Evolutionary conservation across 331 rosid species (phyloP), one percentile per base, ranked within the genome.

Genomic region (Malus hybrid): DNA sequence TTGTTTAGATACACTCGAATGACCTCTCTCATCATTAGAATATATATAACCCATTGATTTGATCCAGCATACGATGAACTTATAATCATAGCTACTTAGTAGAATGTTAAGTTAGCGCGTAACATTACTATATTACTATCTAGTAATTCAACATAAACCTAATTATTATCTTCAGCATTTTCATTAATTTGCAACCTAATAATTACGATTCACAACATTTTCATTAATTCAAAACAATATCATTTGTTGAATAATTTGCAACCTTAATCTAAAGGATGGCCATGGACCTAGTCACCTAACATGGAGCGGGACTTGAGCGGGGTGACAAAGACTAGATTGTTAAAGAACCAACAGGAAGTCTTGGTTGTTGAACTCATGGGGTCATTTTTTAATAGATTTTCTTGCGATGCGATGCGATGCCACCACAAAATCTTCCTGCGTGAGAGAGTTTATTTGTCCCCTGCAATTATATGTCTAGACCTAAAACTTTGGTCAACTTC

Each of bases 301-400:
- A 61, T 5, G 34, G 36, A 28, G 19, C n/a, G 7, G 15, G 36
- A 62, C 39, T 7, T 62, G 36, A 67, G 57, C 13, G 66, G 33
- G 39, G 39, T 27, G 66, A 62, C 19, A 28, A 27, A 27, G 67
- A 62, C n/a, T 12, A 11, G 34, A 32, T 61, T 1, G 32, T 60
- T 60, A 59, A 2, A 60, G 32, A 60, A 2, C 65, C 18, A 62
- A 65, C 11, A 36, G 15, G 20, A 65, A 56, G 31, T 57, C n/a
- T 72, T 65, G 74, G 74, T 67, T 62, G 69, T 66, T 73, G 74
- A 56, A 66, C 44, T 39, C 60, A 74, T 73, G 78, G 82, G 73
- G 65, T 27, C 78, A 33, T 44, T 44, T 39, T 11, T 62, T 27
- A 12, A 14, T 20, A 6, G 69, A 39, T 78, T 70, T 78, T 64